A percentile compares a stretch with the other conserved stretches of the same genome.
These are phyloP conservation scores for Cruciata laevipes DNA, from an alignment of 257 asterid genomes.

Conservation along the genomic window DNA sequence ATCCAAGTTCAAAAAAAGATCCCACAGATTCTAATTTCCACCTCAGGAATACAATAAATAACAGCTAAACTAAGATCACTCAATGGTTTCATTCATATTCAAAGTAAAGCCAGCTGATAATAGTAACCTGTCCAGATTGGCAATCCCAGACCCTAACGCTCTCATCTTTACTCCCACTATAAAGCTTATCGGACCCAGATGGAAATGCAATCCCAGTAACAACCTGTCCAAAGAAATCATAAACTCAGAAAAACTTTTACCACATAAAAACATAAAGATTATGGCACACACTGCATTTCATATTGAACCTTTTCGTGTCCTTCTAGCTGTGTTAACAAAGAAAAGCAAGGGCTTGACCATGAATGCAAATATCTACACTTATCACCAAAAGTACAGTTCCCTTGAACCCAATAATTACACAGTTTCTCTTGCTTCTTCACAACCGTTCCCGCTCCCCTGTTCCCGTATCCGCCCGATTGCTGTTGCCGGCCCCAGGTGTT, in stretches of 20 bases:
- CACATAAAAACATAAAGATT: background rate
- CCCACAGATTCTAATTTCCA: background rate
- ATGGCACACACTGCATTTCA: background rate
- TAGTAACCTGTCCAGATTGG: constrained; percentile 87
- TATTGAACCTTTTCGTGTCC: constrained; percentile 70
- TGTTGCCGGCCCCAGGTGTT: constrained; percentile 60
- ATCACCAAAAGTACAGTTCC: constrained; percentile 67
- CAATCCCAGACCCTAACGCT: constrained; percentile 94
- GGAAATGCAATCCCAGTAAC: constrained; percentile 87
- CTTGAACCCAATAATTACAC: constrained; percentile 66
- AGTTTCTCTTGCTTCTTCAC: constrained; percentile 54
- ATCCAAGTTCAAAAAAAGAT: background rate
- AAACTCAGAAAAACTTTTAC: background rate
- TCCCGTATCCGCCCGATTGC: constrained; percentile 28
- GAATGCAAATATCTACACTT: constrained; percentile 79
- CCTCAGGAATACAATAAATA: background rate
- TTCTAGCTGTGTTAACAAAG: constrained; percentile 66
- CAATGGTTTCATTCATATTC: background rate
- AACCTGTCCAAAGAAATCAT: constrained; percentile 42
- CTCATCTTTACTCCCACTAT: constrained; percentile 87
- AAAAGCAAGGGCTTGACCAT: constrained; percentile 71
- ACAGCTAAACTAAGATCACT: background rate
- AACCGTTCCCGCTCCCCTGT: constrained; percentile 21
- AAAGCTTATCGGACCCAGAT: constrained; percentile 85
- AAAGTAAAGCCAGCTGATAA: background rate